These are phyloP conservation scores for Copromyces sp. DNA, from an alignment of 495 filamentous ascomycete species.

Conservation along the genomic window DNA sequence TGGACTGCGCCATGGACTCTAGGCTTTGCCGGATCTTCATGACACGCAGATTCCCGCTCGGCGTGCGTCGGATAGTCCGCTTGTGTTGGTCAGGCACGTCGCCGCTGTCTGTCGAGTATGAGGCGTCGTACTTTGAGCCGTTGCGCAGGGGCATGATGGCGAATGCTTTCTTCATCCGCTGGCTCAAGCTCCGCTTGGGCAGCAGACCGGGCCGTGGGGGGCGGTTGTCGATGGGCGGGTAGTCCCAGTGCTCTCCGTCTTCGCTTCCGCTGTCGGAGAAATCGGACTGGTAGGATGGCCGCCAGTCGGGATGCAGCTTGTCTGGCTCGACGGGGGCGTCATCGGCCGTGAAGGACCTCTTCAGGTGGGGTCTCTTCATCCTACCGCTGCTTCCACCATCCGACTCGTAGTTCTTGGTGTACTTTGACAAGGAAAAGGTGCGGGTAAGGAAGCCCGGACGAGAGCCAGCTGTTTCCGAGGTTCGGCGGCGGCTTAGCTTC, in stretches of 20 bases:
- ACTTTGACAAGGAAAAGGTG: slow-evolving; percentile 32
- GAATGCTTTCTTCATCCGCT: slow-evolving; percentile 40
- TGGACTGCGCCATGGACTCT: slow-evolving; percentile 21
- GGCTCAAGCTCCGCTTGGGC: slow-evolving; percentile 39
- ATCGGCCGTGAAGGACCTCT: slow-evolving; percentile 29
- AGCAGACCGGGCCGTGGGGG: slow-evolving; percentile 8
- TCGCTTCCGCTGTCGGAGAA: slow-evolving; percentile 45
- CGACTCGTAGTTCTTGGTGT: slow-evolving; percentile 7
- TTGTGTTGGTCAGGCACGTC: slow-evolving; percentile 30
- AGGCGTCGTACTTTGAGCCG: slow-evolving; percentile 18
- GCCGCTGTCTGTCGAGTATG: slow-evolving; percentile 21
- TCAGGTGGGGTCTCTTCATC: slow-evolving; percentile 27
- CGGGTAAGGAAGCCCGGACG: slow-evolving; percentile 31
- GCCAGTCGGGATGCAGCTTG: slow-evolving; percentile 73
- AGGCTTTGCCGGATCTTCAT: slow-evolving; percentile 36
- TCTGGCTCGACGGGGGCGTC: slow-evolving; percentile 38
- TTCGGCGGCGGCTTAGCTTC: slow-evolving; percentile 45
- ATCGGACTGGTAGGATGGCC: slow-evolving; percentile 57
- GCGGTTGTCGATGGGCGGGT: slow-evolving; percentile 34
- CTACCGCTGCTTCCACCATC: slow-evolving; percentile 18
- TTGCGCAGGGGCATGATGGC: slow-evolving; percentile 38
- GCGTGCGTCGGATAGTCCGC: slow-evolving; percentile 38
- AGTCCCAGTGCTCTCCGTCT: slow-evolving; percentile 27
- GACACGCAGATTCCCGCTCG: slow-evolving; percentile 39
- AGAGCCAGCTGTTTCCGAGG: slow-evolving; percentile 36